Conservation (phyloP, 2,329 filamentous ascomycete genomes). For the Cladosporium sp. region DNA sequence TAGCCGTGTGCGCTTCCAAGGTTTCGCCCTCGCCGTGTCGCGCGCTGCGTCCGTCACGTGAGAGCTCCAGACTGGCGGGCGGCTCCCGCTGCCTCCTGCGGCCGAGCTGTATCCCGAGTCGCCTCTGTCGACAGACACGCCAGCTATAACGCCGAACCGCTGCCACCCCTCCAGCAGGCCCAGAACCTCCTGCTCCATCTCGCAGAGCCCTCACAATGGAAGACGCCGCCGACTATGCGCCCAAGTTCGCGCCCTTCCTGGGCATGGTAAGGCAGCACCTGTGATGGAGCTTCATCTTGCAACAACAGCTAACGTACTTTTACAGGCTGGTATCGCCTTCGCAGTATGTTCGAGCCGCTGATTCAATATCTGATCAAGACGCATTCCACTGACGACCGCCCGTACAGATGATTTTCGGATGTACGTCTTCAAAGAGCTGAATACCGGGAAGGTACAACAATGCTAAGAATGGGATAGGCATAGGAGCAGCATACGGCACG, state of each 20-base stretch:
- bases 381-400: constrained; percentile 5
- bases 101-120: not conserved
- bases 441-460: constrained; percentile 12
- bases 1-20: no score
- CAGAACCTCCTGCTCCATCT: not conserved
- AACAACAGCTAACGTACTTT: constrained; percentile 30
- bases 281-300: not conserved
- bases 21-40: no score
- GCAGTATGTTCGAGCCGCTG: constrained; percentile 41
- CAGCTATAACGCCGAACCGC: no score
- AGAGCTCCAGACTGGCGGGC: no score
- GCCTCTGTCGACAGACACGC: no score
- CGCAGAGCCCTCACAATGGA: not conserved
- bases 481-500: constrained; percentile 78
- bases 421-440: constrained; percentile 45
- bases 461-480: constrained; percentile 40
- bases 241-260: constrained; percentile 81
- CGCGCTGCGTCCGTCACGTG: no score
- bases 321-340: constrained; percentile 68
- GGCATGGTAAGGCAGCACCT: constrained; percentile 63
- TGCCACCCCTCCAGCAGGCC: no score
- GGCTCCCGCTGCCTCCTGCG: not conserved
- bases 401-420: constrained; percentile 68
- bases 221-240: constrained; percentile 36
- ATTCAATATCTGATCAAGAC: not conserved